These are phyloP conservation scores for Tuber magnatum DNA, from an alignment of 495 filamentous ascomycete genomes.

Conservation along the genomic window DNA sequence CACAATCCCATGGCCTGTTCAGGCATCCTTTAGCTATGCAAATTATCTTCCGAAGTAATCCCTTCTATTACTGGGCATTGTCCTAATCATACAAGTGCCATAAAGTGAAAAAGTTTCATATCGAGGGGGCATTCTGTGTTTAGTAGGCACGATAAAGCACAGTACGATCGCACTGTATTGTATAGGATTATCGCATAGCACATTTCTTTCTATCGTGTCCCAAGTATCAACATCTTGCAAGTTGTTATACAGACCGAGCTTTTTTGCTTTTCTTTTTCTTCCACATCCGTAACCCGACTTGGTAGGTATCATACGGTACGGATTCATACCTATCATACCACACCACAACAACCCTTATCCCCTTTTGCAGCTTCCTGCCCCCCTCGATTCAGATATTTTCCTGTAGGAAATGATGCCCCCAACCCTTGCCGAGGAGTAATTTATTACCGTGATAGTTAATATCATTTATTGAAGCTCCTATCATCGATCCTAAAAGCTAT, in stretches of 20 bases:
- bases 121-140: background rate
- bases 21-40: background rate
- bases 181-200: background rate
- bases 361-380: too few relatives aligned
- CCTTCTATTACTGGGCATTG: background rate
- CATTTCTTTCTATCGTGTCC: background rate
- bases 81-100: background rate
- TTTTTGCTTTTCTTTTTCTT: background rate
- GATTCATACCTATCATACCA: background rate
- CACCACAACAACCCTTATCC: too few relatives aligned
- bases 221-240: background rate
- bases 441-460: background rate
- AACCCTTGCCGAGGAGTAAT: background rate
- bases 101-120: background rate
- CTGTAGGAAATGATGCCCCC: background rate
- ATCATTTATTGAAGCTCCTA: background rate
- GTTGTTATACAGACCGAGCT: background rate
- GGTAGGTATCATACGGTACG: background rate
- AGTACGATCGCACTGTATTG: background rate
- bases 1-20: background rate
- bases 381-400: too few relatives aligned
- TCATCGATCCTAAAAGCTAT: background rate
- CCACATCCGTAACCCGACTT: background rate
- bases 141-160: background rate
- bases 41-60: background rate